Evolutionary conservation across 2,329 filamentous ascomycete species (phyloP).

Genomic region (Alternaria dauci): DNA sequence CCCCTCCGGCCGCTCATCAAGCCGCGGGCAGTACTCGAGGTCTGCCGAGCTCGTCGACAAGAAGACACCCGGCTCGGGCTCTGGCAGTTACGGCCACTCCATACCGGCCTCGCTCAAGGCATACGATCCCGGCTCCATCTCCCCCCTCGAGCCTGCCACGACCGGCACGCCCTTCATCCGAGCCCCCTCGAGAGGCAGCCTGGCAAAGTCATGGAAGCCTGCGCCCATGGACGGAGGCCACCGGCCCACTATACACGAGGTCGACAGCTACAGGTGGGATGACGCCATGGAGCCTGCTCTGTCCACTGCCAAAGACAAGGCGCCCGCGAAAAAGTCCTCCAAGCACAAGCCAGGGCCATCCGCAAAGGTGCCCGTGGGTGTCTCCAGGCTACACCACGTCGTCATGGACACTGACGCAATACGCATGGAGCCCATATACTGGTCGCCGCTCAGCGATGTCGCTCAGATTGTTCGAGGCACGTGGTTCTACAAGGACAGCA

Average conservation of each 20-base stretch:
- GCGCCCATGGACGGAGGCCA: slow-evolving; percentile 34
- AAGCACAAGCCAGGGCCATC: slow-evolving; percentile 47
- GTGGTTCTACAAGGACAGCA: slow-evolving; percentile 97
- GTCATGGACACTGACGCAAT: slow-evolving; percentile 69
- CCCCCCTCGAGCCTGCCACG: slow-evolving; percentile 44
- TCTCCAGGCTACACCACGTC: slow-evolving; percentile 90
- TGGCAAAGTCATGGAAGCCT: slow-evolving; percentile 35
- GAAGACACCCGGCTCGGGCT: slow-evolving; percentile 35
- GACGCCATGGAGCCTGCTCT: slow-evolving; percentile 51
- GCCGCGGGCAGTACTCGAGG: slow-evolving; percentile 38
- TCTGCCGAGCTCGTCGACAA: slow-evolving; percentile 39
- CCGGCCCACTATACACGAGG: slow-evolving; percentile 49
- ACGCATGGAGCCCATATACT: slow-evolving; percentile 96
- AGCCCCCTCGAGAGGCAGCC: slow-evolving; percentile 55
- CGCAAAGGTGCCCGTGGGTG: slow-evolving; percentile 79
- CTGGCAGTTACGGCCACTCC: slow-evolving; percentile 30
- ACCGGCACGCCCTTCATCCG: slow-evolving; percentile 63
- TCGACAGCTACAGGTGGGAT: slow-evolving; percentile 61
- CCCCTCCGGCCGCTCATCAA: slow-evolving; percentile 29
- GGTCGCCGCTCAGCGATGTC: slow-evolving; percentile 91
- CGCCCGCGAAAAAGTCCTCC: slow-evolving; percentile 27
- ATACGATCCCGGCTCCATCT: slow-evolving; percentile 40
- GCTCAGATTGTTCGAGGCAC: slow-evolving; percentile 84
- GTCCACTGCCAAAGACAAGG: slow-evolving; percentile 42
- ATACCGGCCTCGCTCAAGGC: slow-evolving; percentile 42